Evolutionary conservation across 768 basidiomycete genomes (phyloP), one percentile per base, ranked within the genome.

Genomic region (Glaciozyma antarctica): DNA sequence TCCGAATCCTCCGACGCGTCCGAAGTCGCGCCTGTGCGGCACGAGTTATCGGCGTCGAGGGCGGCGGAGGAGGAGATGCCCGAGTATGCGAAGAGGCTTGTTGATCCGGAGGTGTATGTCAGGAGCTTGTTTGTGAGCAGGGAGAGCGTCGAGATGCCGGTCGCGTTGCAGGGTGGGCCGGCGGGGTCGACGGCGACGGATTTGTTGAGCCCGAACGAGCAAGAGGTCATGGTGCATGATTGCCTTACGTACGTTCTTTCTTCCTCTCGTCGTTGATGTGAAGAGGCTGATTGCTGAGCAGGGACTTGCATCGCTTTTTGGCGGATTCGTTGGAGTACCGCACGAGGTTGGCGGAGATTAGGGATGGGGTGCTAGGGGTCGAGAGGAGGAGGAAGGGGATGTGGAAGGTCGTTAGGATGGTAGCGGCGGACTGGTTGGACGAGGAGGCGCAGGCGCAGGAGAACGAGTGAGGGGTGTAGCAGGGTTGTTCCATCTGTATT

Each of bases 261-360:
- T 10, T 19, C 43, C 16, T 45, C 4, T 24, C 5, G 32, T 17
- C 21, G 2, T 9, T 45, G 7, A n/a, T 8, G 17, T 43, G 2
- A 5, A 9, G 43, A n/a, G 44, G 43, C 44, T 28, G 24, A 44
- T 58, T 5, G 10, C 2, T 28, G 43, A 8, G 8, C 63, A 70
- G 69, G 28, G 72, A 72, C 61, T 60, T 74, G 13, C 70, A 73
- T 43, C 67, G 66, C 34, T 72, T 74, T 67, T 55, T 74, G 38
- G 64, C 70, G 61, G 73, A 74, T 64, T 64, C 70, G 28, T 55
- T 73, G 58, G 73, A 74, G 63, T 74, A 74, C 64, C 68, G 69
- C 43, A 49, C 47, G 26, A 63, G 73, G 6, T 60, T 74, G 34
- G 45, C 59, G 47, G 73, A 74, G 63, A 74, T 74, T 58, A 62